Base-by-base conservation (phyloP, 2,329 filamentous ascomycete genomes). In the Septoria petroselini region DNA sequence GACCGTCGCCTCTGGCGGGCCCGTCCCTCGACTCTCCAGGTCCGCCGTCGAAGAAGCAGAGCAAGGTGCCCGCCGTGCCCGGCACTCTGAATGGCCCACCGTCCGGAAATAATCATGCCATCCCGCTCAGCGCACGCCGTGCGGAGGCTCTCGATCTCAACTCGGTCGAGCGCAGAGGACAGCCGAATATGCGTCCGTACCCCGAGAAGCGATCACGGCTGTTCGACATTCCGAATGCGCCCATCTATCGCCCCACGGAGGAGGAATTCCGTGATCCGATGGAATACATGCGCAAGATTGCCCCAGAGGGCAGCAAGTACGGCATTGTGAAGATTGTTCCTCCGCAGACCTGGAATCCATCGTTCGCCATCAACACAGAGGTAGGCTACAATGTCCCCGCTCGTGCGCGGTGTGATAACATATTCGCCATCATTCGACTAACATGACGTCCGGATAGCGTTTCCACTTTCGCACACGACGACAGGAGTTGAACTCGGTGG, bases 381-480 rank as follows among this genome's bases (percentile, higher is more conserved):
- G 91, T 96, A 76, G 68, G 80, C 65, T 12, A 9, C 29, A n/a
- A 17, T 27, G 8, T 14, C 34, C 15, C 29, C n/a, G 8, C 15
- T 33, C 8, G n/a, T 15, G 6, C n/a, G 8, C 17, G 18, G 14
- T 34, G n/a, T 18, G 35, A 23, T 31, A 45, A 17, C 45, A 17
- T 30, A 6, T 40, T 27, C 7, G 18, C 12, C 37, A 43, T 29
- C 17, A 19, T 30, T 17, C 37, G 41, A 34, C 58, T 65, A 41
- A 61, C 44, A 27, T 56, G 41, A 73, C 59, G 25, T 53, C 33
- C 27, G 29, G 58, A 59, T 66, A 96, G 91, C 88, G 84, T 71
- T 98, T 98, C 65, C 93, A 98, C 70, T 98, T 98, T 67, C 84
- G 90, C 58, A 98, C 93, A 11, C 83, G 93, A 67, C 90, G 94